These are phyloP conservation scores for Solanum boliviense DNA, from an alignment of 257 asterid species.

Conservation along the genomic window DNA sequence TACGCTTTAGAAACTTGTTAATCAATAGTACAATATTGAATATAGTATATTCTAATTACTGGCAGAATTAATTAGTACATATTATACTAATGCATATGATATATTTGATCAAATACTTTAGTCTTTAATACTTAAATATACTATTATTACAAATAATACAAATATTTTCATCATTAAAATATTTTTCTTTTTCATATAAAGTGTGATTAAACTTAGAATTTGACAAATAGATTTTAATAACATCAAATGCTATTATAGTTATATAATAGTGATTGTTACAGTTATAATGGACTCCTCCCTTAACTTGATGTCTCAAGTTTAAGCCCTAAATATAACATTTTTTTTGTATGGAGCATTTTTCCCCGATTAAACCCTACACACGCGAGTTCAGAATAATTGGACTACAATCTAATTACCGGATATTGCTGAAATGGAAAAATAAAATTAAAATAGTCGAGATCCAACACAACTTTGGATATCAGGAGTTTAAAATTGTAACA, in stretches of 20 bases:
- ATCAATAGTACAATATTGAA: background rate
- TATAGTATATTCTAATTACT: background rate
- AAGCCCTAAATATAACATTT: fast-evolving
- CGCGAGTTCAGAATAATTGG: fast-evolving
- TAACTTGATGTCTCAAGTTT: too few species aligned
- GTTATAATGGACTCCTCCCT: too few species aligned
- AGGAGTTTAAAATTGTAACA: background rate
- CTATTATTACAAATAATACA: background rate
- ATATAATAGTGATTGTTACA: too few species aligned
- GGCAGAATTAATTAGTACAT: background rate
- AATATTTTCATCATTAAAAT: too few species aligned
- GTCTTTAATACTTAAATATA: background rate
- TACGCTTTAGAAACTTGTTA: background rate
- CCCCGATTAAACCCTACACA: fast-evolving
- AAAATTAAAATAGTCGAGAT: too few species aligned
- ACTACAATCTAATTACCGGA: fast-evolving
- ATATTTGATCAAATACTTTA: too few species aligned
- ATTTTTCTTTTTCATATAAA: too few species aligned
- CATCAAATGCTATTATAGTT: too few species aligned
- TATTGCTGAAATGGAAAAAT: fast-evolving
- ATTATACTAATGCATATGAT: background rate
- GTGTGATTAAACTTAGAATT: background rate
- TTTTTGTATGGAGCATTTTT: too few species aligned
- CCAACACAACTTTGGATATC: background rate
- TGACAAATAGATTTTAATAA: background rate